Percentiles rank a stretch among this genome's conserved stretches.
These are phyloP conservation scores for Sclerotinia sclerotiorum DNA, from an alignment of 2,329 filamentous ascomycete species.

Conservation along the genomic window DNA sequence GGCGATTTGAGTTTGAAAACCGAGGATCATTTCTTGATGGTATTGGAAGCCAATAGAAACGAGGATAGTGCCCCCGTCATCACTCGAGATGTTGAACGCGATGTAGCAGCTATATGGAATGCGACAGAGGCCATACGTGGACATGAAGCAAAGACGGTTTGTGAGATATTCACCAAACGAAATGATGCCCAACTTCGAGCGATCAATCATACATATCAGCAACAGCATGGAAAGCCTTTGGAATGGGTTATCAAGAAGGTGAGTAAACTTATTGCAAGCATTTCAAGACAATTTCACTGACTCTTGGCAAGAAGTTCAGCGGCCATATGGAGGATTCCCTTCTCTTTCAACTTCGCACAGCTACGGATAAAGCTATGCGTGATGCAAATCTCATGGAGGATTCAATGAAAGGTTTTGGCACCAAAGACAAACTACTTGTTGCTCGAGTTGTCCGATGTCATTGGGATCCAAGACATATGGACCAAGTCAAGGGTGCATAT, in stretches of 20 bases:
- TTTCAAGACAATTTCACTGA: constrained; percentile 25
- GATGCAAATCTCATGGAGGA: constrained; percentile 83
- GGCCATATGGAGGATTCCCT: constrained; percentile 91
- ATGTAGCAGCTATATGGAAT: constrained; percentile 72
- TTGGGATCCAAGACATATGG: constrained; percentile 75
- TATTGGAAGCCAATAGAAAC: constrained; percentile 69
- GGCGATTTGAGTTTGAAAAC: constrained; percentile 85
- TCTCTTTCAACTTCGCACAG: constrained; percentile 73
- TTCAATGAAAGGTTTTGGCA: constrained; percentile 82
- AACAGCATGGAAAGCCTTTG: constrained; percentile 68
- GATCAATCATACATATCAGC: constrained; percentile 72
- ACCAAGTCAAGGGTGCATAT: constrained; percentile 77
- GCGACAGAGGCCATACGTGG: constrained; percentile 72
- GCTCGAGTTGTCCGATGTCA: constrained; percentile 76
- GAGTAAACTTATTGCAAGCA: constrained; percentile 33
- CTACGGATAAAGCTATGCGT: constrained; percentile 77
- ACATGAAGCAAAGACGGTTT: constrained; percentile 69
- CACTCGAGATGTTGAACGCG: constrained; percentile 70
- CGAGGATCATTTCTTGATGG: constrained; percentile 78
- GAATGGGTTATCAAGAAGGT: constrained; percentile 72
- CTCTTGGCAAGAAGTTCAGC: constrained; percentile 64
- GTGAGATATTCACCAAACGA: constrained; percentile 71
- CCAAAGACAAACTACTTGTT: constrained; percentile 79
- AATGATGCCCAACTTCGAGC: constrained; percentile 84
- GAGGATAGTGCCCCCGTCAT: constrained; percentile 77